A percentile compares a stretch with the other conserved stretches of the same genome.
Conservation (phyloP, 768 basidiomycete species). For the Hericium coralloides region DNA sequence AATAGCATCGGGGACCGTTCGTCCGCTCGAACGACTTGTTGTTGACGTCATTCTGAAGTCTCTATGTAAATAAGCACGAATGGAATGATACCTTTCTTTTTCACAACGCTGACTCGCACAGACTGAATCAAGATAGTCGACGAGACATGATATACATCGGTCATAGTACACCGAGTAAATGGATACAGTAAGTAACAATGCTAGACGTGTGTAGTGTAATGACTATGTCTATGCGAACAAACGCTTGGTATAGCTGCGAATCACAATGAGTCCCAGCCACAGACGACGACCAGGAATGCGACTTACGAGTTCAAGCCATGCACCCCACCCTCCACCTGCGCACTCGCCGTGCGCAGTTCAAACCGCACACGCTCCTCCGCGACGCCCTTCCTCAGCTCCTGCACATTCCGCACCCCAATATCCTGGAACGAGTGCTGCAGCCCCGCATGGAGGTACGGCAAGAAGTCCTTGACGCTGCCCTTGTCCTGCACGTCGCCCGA, state of each 20-base stretch:
- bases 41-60: no score
- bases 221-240: constrained; percentile 28
- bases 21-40: no score
- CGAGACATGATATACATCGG: background rate
- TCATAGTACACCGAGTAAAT: background rate
- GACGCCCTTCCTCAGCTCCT: constrained; percentile 60
- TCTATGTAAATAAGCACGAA: no score
- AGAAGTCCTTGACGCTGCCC: constrained; percentile 86
- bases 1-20: no score
- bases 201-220: background rate
- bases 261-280: background rate
- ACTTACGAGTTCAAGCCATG: constrained; percentile 92
- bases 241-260: constrained; percentile 46
- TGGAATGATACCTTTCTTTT: no score
- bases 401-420: constrained; percentile 66
- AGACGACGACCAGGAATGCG: constrained; percentile 10
- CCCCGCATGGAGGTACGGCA: constrained; percentile 77
- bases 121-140: background rate
- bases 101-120: background rate
- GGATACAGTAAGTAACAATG: background rate
- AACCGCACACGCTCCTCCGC: constrained; percentile 65
- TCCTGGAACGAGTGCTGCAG: constrained; percentile 95
- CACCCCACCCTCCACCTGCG: constrained; percentile 93
- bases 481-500: constrained; percentile 97
- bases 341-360: constrained; percentile 89